Evolutionary conservation across 768 basidiomycete genomes (phyloP), one percentile per base, ranked within the genome.

Genomic region (Pleurotus salmoneostramineus): DNA sequence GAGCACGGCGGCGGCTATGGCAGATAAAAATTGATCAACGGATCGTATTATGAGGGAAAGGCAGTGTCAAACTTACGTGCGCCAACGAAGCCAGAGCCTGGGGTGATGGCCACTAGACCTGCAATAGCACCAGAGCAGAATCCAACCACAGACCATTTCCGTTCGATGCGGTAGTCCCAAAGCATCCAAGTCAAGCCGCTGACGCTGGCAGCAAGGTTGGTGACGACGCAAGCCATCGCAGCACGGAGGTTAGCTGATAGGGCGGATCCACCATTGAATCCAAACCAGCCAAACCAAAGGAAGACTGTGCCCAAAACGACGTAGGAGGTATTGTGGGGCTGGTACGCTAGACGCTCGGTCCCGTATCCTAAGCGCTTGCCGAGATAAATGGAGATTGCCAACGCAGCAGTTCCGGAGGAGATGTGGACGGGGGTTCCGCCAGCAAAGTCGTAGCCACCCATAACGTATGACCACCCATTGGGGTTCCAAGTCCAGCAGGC

Each of bases 391-490:
- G 90, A 95, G 62, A 95, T 91, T 6, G 91, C 95, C 34, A 98
- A 81, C 1, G 92, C 96, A 1, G 93, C 94, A 0, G 87, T 87
- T 48, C 96, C 96, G 12, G 93, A 95, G 14, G 90, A 89, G 64
- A 99, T 98, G 68, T 99, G 95, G 61, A 99, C 94, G 21, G 96
- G 96, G 8, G 93, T 95, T 54, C 96, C 96, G 31, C 95, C 95
- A 7, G 95, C 95, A 60, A 96, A 95, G 68, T 95, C 92, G 56
- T 93, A 87, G 58, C 88, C 90, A 14, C 93, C 95, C 56, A 91
- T 77, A 35, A 83, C 68, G 72, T 77, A 87, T 0, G 89, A 88
- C 95, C 83, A 85, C 42, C 84, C 84, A 34, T 89, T 83, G 35
- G 81, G 61, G 65, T 93, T 94, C 96, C 96, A 98, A 4, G 94